Evolutionary conservation across 768 basidiomycete species (phyloP).

Genomic region (Suillus plorans): DNA sequence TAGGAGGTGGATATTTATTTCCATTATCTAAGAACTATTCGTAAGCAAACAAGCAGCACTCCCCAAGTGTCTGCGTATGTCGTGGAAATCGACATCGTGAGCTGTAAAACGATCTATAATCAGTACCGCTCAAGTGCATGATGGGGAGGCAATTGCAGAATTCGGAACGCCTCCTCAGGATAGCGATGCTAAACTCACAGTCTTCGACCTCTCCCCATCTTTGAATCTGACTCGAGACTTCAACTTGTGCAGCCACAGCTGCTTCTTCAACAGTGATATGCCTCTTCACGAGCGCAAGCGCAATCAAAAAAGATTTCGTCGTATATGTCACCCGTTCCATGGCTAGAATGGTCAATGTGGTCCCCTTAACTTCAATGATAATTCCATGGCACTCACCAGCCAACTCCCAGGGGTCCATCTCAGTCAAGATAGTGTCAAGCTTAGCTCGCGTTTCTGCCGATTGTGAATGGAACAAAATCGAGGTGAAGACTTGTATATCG

Average conservation of each 20-base stretch:
- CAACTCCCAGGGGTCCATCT: constrained; percentile 82
- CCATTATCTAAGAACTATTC: constrained; percentile 24
- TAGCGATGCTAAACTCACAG: constrained; percentile 56
- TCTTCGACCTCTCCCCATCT: constrained; percentile 99
- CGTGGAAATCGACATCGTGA: constrained; percentile 97
- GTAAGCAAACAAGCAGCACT: constrained; percentile 69
- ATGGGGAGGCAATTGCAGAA: constrained; percentile 1
- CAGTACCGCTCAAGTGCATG: constrained; percentile 9
- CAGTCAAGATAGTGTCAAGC: constrained; percentile 54
- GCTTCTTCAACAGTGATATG: constrained; percentile 82
- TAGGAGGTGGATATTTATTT: constrained; percentile 6
- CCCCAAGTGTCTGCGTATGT: constrained; percentile 83
- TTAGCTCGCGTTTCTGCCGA: constrained; percentile 63
- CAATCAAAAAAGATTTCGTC: constrained; percentile 90
- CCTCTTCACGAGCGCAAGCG: constrained; percentile 77
- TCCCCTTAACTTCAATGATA: not conserved
- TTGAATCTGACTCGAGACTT: constrained; percentile 94
- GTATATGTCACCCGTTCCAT: constrained; percentile 89
- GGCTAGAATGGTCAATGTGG: constrained; percentile 44
- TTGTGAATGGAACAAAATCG: constrained; percentile 71
- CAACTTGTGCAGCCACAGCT: constrained; percentile 81
- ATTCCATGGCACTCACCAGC: constrained; percentile 59
- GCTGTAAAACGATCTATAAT: constrained; percentile 49
- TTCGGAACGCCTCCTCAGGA: not conserved
- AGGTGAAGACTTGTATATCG: constrained; percentile 66